Evolutionary conservation across 2,329 filamentous ascomycete genomes (phyloP).

Genomic region (Diaporthe ampelina): DNA sequence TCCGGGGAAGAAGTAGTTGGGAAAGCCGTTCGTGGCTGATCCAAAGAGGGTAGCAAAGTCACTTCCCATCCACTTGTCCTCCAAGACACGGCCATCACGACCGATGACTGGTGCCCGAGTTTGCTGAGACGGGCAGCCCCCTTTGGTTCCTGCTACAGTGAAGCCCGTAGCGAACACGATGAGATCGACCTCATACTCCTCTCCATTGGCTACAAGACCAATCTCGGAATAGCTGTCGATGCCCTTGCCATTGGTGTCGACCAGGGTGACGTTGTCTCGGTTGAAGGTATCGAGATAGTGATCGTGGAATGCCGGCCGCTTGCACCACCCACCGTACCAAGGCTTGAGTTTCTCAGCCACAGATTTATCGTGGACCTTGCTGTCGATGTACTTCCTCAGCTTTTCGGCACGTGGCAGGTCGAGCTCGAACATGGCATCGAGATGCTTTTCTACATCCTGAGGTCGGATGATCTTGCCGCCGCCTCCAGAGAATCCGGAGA

Average conservation of each 20-base stretch:
- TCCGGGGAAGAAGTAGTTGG: background rate
- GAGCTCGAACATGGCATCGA: background rate
- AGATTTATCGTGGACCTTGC: background rate
- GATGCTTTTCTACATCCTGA: background rate
- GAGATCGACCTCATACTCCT: background rate
- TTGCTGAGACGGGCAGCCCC: conserved; percentile 12
- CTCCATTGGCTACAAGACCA: background rate
- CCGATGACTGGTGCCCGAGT: conserved; percentile 3
- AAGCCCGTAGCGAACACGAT: conserved; percentile 12
- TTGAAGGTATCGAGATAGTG: conserved; percentile 10
- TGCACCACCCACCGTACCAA: conserved; percentile 21
- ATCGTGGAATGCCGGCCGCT: conserved; percentile 16
- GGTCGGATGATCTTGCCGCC: background rate
- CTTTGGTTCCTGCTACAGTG: background rate
- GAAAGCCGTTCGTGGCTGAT: background rate
- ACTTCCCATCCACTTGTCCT: background rate
- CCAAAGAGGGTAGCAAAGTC: background rate
- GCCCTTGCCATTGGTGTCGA: background rate
- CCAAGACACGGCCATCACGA: background rate
- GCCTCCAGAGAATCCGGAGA: background rate
- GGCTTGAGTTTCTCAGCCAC: conserved; percentile 21
- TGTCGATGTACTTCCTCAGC: background rate
- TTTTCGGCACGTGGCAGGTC: background rate
- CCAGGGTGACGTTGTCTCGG: background rate
- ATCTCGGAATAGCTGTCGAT: background rate